Conservation (phyloP, 1,284 basidiomycete genomes). For the Irpex rosettiformis region DNA sequence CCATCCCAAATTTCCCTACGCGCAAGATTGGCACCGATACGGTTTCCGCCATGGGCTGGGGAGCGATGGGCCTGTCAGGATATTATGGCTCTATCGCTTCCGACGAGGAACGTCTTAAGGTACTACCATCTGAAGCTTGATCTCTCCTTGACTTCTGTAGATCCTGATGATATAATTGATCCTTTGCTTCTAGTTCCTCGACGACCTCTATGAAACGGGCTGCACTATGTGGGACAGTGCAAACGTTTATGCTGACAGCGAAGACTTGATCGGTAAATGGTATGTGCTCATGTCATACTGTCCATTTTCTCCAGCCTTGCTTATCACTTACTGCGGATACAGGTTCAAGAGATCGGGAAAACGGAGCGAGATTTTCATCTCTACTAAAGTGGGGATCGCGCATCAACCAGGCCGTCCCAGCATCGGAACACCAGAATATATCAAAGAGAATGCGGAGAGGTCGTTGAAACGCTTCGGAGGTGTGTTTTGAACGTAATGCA, state of each 20-base stretch:
- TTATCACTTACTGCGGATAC: not conserved
- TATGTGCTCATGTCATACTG: conserved; percentile 1
- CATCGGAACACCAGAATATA: conserved; percentile 28
- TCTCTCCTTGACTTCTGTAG: not conserved
- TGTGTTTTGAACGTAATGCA: not conserved
- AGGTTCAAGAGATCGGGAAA: conserved; percentile 37
- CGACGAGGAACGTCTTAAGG: conserved; percentile 27
- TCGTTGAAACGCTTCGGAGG: conserved; percentile 32
- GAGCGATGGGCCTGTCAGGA: conserved; percentile 23
- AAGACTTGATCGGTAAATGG: conserved; percentile 27
- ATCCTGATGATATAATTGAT: not conserved
- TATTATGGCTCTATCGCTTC: conserved; percentile 20
- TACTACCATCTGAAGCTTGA: conserved; percentile 5
- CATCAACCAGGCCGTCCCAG: conserved; percentile 7
- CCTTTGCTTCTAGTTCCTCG: conserved; percentile 16
- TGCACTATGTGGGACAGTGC: conserved; percentile 30
- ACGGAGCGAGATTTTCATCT: conserved; percentile 41
- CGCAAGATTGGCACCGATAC: conserved; percentile 22
- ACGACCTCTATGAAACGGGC: conserved; percentile 19
- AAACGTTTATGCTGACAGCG: conserved; percentile 25
- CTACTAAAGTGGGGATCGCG: conserved; percentile 40
- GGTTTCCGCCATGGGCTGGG: conserved; percentile 26
- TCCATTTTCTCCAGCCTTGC: not conserved
- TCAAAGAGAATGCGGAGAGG: conserved; percentile 26
- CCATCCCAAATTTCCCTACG: conserved; percentile 12